Conservation (phyloP, 2,329 filamentous ascomycete species). For the Acrocalymma vagum region DNA sequence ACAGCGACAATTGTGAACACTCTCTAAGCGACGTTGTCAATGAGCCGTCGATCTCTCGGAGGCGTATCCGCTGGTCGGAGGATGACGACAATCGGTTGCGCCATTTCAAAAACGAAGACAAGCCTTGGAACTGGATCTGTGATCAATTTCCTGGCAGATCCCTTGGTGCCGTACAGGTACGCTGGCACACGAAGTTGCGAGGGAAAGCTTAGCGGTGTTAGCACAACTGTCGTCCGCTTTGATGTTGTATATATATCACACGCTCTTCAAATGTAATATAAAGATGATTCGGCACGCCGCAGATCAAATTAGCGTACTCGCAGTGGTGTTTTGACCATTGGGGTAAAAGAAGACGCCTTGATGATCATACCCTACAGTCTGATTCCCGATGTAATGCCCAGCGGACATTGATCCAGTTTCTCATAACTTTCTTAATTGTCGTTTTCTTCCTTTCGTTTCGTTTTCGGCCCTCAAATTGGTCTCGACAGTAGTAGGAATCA, state of each 20-base stretch:
- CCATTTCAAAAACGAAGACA: constrained; percentile 11
- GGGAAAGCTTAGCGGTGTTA: no score
- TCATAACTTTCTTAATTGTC: no score
- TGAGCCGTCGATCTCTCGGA: constrained; percentile 9
- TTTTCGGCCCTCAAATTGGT: no score
- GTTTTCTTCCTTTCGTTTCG: no score
- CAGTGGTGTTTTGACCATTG: no score
- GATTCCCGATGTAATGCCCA: no score
- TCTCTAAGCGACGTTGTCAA: constrained; percentile 8
- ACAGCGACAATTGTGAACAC: constrained; percentile 2
- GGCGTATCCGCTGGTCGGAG: constrained; percentile 6
- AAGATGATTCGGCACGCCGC: constrained; percentile 87
- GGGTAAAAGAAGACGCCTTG: no score
- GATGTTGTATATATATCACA: constrained; percentile 59
- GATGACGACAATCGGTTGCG: constrained; percentile 12
- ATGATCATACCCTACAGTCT: no score
- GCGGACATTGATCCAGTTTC: no score
- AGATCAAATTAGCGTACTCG: no score
- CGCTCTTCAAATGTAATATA: constrained; percentile 79
- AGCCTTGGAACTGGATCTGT: constrained; percentile 15
- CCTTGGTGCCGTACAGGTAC: constrained; percentile 10
- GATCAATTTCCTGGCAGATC: constrained; percentile 12
- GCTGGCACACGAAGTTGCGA: constrained; percentile 15
- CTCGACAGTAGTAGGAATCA: no score
- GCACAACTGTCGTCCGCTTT: constrained; percentile 69